These are phyloP conservation scores for Seiridium unicorne DNA, from an alignment of 2,329 filamentous ascomycete genomes.

Conservation along the genomic window DNA sequence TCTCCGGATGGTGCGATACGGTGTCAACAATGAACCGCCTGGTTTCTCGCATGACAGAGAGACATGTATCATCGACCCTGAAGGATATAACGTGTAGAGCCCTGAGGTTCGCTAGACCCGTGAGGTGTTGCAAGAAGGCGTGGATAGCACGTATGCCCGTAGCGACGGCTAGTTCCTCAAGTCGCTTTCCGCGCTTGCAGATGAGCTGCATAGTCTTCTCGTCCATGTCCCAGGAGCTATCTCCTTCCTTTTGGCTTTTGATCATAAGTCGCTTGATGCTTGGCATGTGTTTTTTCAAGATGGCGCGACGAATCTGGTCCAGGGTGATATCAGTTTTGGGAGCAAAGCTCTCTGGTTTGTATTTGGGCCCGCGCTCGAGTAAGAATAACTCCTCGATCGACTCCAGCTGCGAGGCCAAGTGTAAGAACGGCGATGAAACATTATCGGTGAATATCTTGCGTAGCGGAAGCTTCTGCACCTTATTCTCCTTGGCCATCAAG, in stretches of 20 bases:
- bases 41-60: constrained; percentile 56
- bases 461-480: constrained; percentile 47
- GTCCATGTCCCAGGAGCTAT: constrained; percentile 55
- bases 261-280: constrained; percentile 58
- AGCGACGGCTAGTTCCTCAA: constrained; percentile 56
- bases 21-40: constrained; percentile 59
- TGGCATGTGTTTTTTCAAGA: constrained; percentile 56
- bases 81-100: constrained; percentile 56
- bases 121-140: constrained; percentile 53
- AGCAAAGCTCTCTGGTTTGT: constrained; percentile 52
- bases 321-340: constrained; percentile 49
- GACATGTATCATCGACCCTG: constrained; percentile 54
- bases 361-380: constrained; percentile 50
- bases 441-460: constrained; percentile 63
- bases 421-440: constrained; percentile 54
- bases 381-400: constrained; percentile 59
- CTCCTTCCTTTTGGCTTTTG: constrained; percentile 47
- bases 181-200: constrained; percentile 43
- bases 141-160: constrained; percentile 56
- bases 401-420: constrained; percentile 50
- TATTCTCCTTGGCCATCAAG: constrained; percentile 53
- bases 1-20: constrained; percentile 50
- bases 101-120: constrained; percentile 44
- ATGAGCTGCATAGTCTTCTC: constrained; percentile 53
- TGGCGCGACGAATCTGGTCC: constrained; percentile 55